Base-by-base conservation (phyloP, 2,329 filamentous ascomycete genomes). In the Penicillium concentricum region DNA sequence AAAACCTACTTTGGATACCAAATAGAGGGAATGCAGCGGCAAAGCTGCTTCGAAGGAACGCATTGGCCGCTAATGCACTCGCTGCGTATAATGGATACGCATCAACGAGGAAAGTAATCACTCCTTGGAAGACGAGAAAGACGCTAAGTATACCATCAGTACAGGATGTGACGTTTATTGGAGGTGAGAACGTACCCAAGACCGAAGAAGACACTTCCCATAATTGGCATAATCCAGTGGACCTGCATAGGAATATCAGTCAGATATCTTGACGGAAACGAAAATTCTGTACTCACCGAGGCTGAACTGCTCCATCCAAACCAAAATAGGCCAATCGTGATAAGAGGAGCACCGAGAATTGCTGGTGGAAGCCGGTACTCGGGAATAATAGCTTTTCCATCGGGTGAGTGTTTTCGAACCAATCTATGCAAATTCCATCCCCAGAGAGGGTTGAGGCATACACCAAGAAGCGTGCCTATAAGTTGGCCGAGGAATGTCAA, bases 31-130 rank as follows among this genome's bases (percentile, higher is more conserved):
- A 91, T 2, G 83, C 84, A 55, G 89, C 90, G 54, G 87, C 91
- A 76, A 93, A 92, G 10, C 81, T 78, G 61, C 86, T 90, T 54
- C 91, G 82, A 49, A 88, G 83, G 70, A 92, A 89, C 34, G 86
- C 87, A 66, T 94, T 92, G 32, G 90, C 90, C 6, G 91, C 90
- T 71, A 95, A 80, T 5, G 90, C 90, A 54, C 70, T 75, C 4
- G 75, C 74, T 16, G 76, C 74, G 58, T 76, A 76, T 32, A 73
- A 42, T 4, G 74, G 72, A 60, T 75, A 77, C 20, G 72, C 74
- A 61, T 86, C 83, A 15, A 92, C 90, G 60, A 93, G 78, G 76
- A 93, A 95, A 6, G 90, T 92, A 73, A 94, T 95, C 60, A 93
- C 85, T 54, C 90, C 89, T 55, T 84, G 87, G 73, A 90, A 96